Base-by-base conservation (phyloP, 1,284 basidiomycete genomes). In the Malassezia japonica region DNA sequence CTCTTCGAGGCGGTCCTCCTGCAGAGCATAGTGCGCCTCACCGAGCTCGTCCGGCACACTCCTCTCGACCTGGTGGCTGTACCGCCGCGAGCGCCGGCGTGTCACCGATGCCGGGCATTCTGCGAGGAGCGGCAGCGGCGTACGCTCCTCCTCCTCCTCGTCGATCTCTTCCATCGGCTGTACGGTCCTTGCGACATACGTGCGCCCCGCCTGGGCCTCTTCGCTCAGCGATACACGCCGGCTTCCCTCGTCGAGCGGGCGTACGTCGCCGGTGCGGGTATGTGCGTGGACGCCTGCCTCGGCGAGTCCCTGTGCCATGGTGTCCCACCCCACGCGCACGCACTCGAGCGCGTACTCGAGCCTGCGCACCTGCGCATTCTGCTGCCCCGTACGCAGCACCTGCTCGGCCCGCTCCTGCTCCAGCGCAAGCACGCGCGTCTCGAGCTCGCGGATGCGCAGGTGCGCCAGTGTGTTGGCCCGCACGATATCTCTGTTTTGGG, bases 401-500 rank as follows among this genome's bases (percentile, higher is more conserved):
- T 58, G 58, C 25, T 64, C 48, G 1, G 53, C 53, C 21, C 60
- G 59, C 40, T 70, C 66, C 10, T 49, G 45, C 43, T 71, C 68
- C 7, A 71, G 54, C 10, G 41, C 27, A 6, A 63, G 56, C 4
- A 71, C 57, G 24, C 62, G 60, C 31, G 56, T 49, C 46, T 71
- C 68, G 21, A 71, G 55, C 43, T 71, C 68, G 16, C 67, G 60
- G 25, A 66, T 62, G 23, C 67, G 62, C 28, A 65, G 38, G 40
- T 67, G 63, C 0, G 56, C 49, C 0, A 61, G 32, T 15, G 68
- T 59, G 28, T 71, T 71, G 39, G 61, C 50, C 44, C 65, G 69
- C 48, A 71, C 69, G 50, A 71, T 62, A 33, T 71, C 66, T 28
- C 68, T 55, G 38, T 71, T 71, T 41, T 71, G 68, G 10, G 65